A percentile compares a stretch with the other conserved stretches of the same genome.
Evolutionary conservation across 129 eudicot species (phyloP).

Genomic region (Pulicaria dysenterica): DNA sequence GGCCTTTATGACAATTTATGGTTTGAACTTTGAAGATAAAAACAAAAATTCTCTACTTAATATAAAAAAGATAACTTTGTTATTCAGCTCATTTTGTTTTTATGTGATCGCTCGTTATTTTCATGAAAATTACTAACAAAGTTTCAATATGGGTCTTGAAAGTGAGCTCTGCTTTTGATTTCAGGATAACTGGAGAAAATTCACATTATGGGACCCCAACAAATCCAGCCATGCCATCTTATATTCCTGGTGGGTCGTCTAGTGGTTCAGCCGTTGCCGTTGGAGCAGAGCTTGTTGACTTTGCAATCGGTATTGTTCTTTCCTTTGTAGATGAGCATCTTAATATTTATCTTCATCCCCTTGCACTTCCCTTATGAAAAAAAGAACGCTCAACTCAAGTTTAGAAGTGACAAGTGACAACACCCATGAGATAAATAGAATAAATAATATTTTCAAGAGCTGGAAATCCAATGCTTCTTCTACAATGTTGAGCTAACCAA

Average conservation of each 20-base stretch:
- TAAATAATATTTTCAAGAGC: too few relatives aligned
- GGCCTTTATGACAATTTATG: constrained; percentile 1
- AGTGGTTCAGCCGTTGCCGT: constrained; percentile 96
- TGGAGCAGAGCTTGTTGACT: constrained; percentile 78
- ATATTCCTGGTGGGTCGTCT: constrained; percentile 90
- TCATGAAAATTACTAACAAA: background rate
- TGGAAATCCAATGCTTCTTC: too few relatives aligned
- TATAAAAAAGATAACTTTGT: background rate
- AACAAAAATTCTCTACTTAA: background rate
- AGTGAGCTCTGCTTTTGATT: constrained; percentile 31
- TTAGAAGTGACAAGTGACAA: constrained; percentile 1
- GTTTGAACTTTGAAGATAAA: background rate
- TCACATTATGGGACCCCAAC: constrained; percentile 82
- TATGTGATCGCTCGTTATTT: background rate
- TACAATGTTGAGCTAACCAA: too few relatives aligned
- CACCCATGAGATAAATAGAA: too few relatives aligned
- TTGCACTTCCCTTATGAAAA: background rate
- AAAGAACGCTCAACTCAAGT: background rate
- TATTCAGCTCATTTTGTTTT: background rate
- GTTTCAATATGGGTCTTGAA: constrained; percentile 19
- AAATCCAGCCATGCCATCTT: constrained; percentile 67
- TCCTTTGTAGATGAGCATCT: constrained; percentile 13
- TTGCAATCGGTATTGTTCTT: constrained; percentile 71
- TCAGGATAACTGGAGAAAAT: constrained; percentile 90
- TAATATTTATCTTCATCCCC: background rate